Percentiles rank a stretch among this genome's conserved stretches.
These are phyloP conservation scores for Gossypium stocksii DNA, from an alignment of 345 rosid species.

Conservation along the genomic window DNA sequence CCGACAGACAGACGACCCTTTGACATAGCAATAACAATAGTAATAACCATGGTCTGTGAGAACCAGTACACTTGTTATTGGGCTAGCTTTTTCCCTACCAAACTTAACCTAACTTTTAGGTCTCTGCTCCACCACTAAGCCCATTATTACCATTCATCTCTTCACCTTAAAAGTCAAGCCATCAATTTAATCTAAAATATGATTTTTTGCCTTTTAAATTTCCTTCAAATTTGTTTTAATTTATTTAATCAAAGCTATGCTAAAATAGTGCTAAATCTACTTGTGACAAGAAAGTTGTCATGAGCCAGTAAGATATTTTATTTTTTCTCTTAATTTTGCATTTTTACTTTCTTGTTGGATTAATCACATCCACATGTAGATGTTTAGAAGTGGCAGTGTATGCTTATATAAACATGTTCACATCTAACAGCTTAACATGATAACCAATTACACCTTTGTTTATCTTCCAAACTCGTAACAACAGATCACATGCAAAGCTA, in stretches of 20 bases:
- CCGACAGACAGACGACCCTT: neutral
- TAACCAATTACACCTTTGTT: neutral
- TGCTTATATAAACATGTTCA: no score
- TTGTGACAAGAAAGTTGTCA: neutral
- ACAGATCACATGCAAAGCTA: constrained; percentile 9
- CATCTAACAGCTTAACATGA: no score
- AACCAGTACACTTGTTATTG: neutral
- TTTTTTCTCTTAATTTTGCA: neutral
- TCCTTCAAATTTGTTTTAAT: neutral
- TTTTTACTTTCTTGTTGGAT: neutral
- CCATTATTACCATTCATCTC: neutral
- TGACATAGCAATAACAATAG: neutral
- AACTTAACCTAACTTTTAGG: neutral
- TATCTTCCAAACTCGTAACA: neutral
- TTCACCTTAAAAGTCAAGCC: neutral
- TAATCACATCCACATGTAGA: neutral
- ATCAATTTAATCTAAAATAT: neutral
- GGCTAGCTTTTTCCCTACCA: constrained; percentile 1
- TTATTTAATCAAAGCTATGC: neutral
- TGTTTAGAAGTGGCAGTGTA: neutral
- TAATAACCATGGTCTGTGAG: neutral
- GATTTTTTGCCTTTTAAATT: no score
- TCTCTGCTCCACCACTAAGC: constrained; percentile 14
- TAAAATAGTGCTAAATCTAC: neutral
- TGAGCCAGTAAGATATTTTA: neutral